Percentiles rank a stretch among this genome's conserved stretches.
These are phyloP conservation scores for Conoideocrella luteorostrata DNA, from an alignment of 2,329 filamentous ascomycete species.

Conservation along the genomic window DNA sequence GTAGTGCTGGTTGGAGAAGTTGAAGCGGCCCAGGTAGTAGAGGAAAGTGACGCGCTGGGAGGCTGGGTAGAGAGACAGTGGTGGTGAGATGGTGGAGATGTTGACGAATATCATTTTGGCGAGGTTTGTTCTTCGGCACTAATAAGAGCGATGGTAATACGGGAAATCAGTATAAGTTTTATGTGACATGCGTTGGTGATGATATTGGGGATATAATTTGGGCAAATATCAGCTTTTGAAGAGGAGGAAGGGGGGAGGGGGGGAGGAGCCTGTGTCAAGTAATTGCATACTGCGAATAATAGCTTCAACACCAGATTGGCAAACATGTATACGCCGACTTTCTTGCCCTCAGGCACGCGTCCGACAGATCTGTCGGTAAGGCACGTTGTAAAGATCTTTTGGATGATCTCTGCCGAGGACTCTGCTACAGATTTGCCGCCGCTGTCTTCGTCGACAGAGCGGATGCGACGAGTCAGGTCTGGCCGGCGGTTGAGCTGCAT, in stretches of 20 bases:
- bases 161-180: too few species aligned
- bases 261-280: neutral
- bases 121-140: conserved; percentile 76
- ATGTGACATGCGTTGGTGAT: too few species aligned
- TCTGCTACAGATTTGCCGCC: conserved; percentile 76
- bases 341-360: conserved; percentile 72
- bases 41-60: conserved; percentile 86
- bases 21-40: conserved; percentile 88
- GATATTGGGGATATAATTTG: too few species aligned
- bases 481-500: conserved; percentile 78
- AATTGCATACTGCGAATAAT: conserved; percentile 64
- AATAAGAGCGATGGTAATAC: conserved; percentile 6
- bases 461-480: conserved; percentile 65
- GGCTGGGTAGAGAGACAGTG: conserved; percentile 74
- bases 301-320: conserved; percentile 87
- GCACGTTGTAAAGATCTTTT: conserved; percentile 86
- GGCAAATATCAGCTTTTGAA: too few species aligned
- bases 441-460: conserved; percentile 52
- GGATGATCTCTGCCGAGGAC: conserved; percentile 79
- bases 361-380: conserved; percentile 71
- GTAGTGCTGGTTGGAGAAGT: conserved; percentile 80
- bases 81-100: conserved; percentile 76
- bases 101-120: conserved; percentile 87
- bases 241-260: neutral
- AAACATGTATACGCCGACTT: conserved; percentile 82